phyloP scores from a whole-genome alignment of 257 asterid species.

The Phtheirospermum japonicum region DNA sequence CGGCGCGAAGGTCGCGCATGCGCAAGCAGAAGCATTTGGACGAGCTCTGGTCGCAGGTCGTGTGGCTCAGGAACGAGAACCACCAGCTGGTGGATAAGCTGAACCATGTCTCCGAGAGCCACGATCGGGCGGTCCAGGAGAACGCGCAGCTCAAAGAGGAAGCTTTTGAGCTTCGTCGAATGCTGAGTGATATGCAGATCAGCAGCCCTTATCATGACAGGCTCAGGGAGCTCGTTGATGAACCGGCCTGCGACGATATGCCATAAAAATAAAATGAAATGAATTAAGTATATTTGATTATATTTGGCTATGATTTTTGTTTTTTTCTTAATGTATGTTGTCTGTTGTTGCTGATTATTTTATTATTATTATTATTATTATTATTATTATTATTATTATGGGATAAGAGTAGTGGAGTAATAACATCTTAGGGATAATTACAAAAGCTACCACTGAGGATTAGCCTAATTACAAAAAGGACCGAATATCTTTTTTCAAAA shows the following conservation, averaged over 20 bases:
- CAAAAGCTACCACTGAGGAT: neutral
- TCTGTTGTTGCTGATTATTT: constrained; percentile 7
- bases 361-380: neutral
- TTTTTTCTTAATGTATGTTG: constrained; percentile 17
- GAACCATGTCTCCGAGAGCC: constrained; percentile 51
- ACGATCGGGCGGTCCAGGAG: constrained; percentile 50
- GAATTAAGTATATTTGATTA: neutral
- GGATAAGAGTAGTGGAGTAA: constrained; percentile 16
- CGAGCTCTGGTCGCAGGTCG: constrained; percentile 88
- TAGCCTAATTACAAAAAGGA: neutral
- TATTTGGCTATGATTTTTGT: constrained; percentile 19
- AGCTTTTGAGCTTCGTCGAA: constrained; percentile 59
- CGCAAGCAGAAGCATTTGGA: constrained; percentile 82
- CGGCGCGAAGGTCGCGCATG: constrained; percentile 84
- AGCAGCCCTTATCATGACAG: constrained; percentile 42
- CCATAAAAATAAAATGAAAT: constrained; percentile 22
- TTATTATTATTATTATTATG: constrained; percentile 16
- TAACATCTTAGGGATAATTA: constrained; percentile 8
- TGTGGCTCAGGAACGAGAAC: constrained; percentile 75
- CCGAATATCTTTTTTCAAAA: neutral
- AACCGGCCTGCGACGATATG: constrained; percentile 36
- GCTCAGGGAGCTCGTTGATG: constrained; percentile 44
- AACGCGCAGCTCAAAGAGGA: constrained; percentile 70
- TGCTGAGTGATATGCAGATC: constrained; percentile 56
- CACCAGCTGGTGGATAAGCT: constrained; percentile 61